These are phyloP conservation scores for Infundibulicybe gibba DNA, from an alignment of 768 basidiomycete genomes.

Conservation along the genomic window DNA sequence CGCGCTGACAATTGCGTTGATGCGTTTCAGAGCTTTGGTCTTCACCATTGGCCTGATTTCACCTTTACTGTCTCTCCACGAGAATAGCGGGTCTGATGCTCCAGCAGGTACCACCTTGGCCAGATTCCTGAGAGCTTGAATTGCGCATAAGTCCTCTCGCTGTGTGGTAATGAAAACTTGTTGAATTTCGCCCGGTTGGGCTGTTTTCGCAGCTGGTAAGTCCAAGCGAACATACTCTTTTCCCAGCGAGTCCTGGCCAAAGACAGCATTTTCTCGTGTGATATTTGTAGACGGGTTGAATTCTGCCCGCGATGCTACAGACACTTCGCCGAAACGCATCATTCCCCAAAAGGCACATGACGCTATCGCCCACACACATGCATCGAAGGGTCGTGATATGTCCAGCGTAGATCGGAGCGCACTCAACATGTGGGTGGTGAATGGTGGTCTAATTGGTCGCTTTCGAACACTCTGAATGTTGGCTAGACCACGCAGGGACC, in stretches of 20 bases:
- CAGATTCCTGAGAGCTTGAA: constrained; percentile 26
- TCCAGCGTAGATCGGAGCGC: constrained; percentile 14
- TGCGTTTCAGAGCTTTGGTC: constrained; percentile 14
- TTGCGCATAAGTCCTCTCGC: constrained; percentile 17
- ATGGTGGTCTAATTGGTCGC: constrained; percentile 23
- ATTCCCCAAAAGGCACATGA: constrained; percentile 35
- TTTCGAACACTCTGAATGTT: constrained; percentile 13
- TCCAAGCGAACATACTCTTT: constrained; percentile 21
- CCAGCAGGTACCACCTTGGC: constrained; percentile 18
- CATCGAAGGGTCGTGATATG: constrained; percentile 29
- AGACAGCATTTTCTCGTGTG: constrained; percentile 11
- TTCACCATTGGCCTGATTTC: constrained; percentile 24
- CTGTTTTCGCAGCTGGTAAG: constrained; percentile 33
- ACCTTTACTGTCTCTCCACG: constrained; percentile 24
- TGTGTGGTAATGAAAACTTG: constrained; percentile 20
- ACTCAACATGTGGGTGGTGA: constrained; percentile 26
- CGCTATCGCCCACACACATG: constrained; percentile 33
- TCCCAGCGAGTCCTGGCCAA: constrained; percentile 18
- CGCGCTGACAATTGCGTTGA: constrained; percentile 22
- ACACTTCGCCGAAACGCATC: constrained; percentile 33
- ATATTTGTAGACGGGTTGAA: constrained; percentile 21
- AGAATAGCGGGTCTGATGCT: constrained; percentile 27
- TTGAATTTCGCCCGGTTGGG: constrained; percentile 25
- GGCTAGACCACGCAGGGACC: constrained; percentile 23
- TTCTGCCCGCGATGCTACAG: constrained; percentile 13